Evolutionary conservation across 331 rosid species (phyloP).

Genomic region (Spiraea crenata): DNA sequence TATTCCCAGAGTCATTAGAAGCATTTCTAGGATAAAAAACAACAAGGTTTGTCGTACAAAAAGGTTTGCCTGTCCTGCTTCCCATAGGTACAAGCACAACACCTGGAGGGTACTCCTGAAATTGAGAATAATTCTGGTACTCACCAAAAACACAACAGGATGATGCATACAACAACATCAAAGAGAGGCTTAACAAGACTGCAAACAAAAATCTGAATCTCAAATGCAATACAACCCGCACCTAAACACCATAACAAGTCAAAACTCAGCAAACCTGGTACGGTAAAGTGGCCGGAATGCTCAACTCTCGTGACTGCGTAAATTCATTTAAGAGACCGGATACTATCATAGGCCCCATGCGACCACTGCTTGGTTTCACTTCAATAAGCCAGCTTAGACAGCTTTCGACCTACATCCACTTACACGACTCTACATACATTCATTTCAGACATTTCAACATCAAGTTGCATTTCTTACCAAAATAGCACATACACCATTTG

Average conservation of each 20-base stretch:
- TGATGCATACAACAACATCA: constrained; percentile 5
- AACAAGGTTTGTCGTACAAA: constrained; percentile 69
- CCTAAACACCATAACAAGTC: background rate
- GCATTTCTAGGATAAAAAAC: constrained; percentile 63
- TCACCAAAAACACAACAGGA: constrained; percentile 14
- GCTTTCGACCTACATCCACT: constrained; percentile 64
- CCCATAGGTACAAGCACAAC: constrained; percentile 64
- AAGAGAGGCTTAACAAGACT: background rate
- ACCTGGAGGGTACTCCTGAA: constrained; percentile 86
- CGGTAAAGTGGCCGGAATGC: constrained; percentile 36
- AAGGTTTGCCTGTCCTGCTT: constrained; percentile 76
- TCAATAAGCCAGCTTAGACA: constrained; percentile 68
- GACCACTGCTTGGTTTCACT: constrained; percentile 49
- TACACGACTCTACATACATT: constrained; percentile 41
- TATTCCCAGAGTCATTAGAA: constrained; percentile 30
- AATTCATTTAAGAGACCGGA: constrained; percentile 57
- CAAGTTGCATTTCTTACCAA: background rate
- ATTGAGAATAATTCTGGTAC: constrained; percentile 12
- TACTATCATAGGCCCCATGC: constrained; percentile 66
- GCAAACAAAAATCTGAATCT: background rate
- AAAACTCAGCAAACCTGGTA: constrained; percentile 56
- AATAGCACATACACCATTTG: background rate
- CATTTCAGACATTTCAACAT: background rate
- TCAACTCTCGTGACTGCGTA: constrained; percentile 33
- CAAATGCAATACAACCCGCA: too few relatives aligned